These are phyloP conservation scores for Stemphylium lycopersici DNA, from an alignment of 2,329 filamentous ascomycete species.

Conservation along the genomic window DNA sequence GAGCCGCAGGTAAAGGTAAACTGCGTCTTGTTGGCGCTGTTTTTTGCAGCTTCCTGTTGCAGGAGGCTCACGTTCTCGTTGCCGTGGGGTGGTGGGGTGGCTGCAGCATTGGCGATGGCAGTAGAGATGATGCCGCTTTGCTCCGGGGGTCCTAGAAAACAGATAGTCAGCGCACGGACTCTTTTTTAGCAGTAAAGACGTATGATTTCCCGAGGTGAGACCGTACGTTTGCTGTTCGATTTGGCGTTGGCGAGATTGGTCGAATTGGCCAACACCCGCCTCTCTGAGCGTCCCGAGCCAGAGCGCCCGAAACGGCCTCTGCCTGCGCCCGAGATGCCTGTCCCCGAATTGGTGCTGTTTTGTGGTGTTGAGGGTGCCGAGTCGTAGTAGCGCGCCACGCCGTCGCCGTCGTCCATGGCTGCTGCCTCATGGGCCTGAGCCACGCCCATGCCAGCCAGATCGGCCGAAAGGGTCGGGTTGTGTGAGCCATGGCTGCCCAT, in stretches of 20 bases:
- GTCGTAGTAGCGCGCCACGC: constrained; percentile 61
- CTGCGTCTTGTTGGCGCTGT: constrained; percentile 76
- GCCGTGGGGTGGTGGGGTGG: constrained; percentile 59
- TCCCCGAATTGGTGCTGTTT: constrained; percentile 54
- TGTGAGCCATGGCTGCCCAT: constrained; percentile 72
- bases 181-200: constrained; percentile 14
- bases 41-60: constrained; percentile 69
- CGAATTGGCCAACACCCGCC: constrained; percentile 52
- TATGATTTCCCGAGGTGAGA: constrained; percentile 37
- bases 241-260: constrained; percentile 53
- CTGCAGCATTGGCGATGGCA: constrained; percentile 81
- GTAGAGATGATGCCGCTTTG: constrained; percentile 87
- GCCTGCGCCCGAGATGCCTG: constrained; percentile 82
- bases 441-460: constrained; percentile 69
- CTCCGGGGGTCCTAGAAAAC: constrained; percentile 46
- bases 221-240: constrained; percentile 49
- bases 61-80: constrained; percentile 82
- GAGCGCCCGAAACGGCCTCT: constrained; percentile 80
- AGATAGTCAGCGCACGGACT: constrained; percentile 48
- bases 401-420: constrained; percentile 53
- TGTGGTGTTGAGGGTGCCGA: constrained; percentile 61
- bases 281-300: constrained; percentile 50
- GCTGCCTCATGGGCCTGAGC: constrained; percentile 53
- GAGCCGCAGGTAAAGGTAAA: constrained; percentile 98
- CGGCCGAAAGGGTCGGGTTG: constrained; percentile 63